Percentiles rank a stretch among this genome's conserved stretches.
phyloP scores from a whole-genome alignment of 768 basidiomycete species.

The Collybia nuda region DNA sequence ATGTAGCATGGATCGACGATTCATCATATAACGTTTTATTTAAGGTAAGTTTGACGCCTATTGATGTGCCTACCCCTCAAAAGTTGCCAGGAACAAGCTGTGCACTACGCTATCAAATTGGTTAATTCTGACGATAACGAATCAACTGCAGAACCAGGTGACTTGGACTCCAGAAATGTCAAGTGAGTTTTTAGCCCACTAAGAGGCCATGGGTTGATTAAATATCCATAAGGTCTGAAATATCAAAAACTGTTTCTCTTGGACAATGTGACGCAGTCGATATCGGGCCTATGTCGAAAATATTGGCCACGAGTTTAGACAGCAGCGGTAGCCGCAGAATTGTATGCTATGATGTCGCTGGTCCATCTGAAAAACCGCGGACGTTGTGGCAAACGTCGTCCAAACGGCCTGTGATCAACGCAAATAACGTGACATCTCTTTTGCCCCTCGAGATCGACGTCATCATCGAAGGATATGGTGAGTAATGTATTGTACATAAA shows the following conservation, averaged over 20 bases:
- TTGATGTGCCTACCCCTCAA: background rate
- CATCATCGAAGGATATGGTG: constrained; percentile 68
- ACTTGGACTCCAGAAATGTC: constrained; percentile 5
- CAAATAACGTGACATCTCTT: constrained; percentile 32
- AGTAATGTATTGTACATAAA: constrained; percentile 14
- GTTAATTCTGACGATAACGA: constrained; percentile 36
- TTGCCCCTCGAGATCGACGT: constrained; percentile 58
- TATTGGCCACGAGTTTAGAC: constrained; percentile 14
- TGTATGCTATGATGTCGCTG: constrained; percentile 3
- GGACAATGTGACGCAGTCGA: constrained; percentile 17
- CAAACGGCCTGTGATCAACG: background rate
- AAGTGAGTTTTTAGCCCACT: constrained; percentile 3
- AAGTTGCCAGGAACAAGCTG: constrained; percentile 35
- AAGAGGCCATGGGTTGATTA: background rate
- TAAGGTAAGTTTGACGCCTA: constrained; percentile 25
- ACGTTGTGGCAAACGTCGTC: constrained; percentile 26
- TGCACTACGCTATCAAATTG: constrained; percentile 31
- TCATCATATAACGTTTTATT: constrained; percentile 37
- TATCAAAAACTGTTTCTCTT: constrained; percentile 15
- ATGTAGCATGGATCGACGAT: constrained; percentile 38
- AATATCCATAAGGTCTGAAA: constrained; percentile 8
- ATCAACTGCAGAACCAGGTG: constrained; percentile 4
- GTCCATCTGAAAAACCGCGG: constrained; percentile 2
- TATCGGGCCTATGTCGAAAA: constrained; percentile 17
- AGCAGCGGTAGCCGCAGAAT: constrained; percentile 12